phyloP scores from a whole-genome alignment of 768 basidiomycete species.

The Pulveroboletus sp. region DNA sequence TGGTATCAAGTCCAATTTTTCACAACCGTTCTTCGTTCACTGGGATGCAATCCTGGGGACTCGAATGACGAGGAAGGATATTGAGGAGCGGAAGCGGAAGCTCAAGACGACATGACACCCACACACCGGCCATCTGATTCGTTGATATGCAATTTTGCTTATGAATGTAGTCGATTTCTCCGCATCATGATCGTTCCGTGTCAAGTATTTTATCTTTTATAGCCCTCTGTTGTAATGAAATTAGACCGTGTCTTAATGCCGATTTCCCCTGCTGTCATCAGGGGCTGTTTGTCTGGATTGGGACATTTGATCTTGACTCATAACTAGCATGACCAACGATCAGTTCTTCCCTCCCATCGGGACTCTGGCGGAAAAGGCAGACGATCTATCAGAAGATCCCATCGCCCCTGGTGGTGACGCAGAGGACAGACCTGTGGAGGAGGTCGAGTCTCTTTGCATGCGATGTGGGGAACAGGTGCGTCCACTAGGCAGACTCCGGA shows the following conservation, averaged over 20 bases:
- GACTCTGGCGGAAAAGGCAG: constrained; percentile 49
- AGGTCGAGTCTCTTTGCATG: constrained; percentile 94
- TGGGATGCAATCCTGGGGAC: constrained; percentile 90
- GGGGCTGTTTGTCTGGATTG: not conserved
- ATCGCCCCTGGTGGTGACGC: constrained; percentile 31
- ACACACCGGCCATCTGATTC: not conserved
- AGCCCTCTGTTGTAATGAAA: constrained; percentile 21
- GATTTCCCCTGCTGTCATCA: too few species aligned
- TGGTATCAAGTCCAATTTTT: constrained; percentile 94
- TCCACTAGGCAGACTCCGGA: not conserved
- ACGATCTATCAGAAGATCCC: constrained; percentile 29
- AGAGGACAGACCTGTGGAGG: constrained; percentile 57
- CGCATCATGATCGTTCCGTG: not conserved
- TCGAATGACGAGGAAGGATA: constrained; percentile 70
- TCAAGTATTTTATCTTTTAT: constrained; percentile 1
- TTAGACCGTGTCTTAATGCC: constrained; percentile 14
- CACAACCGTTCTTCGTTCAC: constrained; percentile 94
- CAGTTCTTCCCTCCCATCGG: constrained; percentile 60
- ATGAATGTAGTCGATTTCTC: not conserved
- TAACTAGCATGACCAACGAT: constrained; percentile 23
- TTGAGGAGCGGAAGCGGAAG: constrained; percentile 49
- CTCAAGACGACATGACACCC: constrained; percentile 18
- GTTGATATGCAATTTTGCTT: not conserved
- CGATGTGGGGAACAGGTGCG: constrained; percentile 85
- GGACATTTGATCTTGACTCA: not conserved